Conservation (phyloP, 805 yeast species). For the Kuraishia capsulata region DNA sequence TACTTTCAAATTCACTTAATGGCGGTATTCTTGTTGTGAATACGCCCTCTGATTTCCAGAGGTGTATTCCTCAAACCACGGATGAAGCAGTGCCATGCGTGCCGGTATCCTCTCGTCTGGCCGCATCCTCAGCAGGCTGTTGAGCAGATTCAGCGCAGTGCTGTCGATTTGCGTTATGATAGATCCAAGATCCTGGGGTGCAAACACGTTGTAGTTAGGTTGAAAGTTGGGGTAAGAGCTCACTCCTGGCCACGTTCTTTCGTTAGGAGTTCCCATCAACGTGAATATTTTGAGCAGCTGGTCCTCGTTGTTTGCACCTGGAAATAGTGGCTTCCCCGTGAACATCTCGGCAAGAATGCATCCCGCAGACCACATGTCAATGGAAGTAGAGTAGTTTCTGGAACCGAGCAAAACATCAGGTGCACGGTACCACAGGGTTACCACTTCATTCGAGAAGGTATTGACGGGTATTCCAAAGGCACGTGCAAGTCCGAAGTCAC, state of each 20-base stretch:
- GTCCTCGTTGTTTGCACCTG: slow-evolving; percentile 94
- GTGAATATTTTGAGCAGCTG: slow-evolving; percentile 88
- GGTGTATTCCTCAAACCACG: slow-evolving; percentile 75
- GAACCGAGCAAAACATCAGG: slow-evolving; percentile 96
- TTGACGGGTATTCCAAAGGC: slow-evolving; percentile 98
- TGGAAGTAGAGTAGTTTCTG: slow-evolving; percentile 91
- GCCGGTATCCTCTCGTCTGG: slow-evolving; percentile 55
- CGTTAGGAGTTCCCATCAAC: slow-evolving; percentile 94
- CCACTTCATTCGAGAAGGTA: slow-evolving; percentile 96
- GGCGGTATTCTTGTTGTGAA: too few relatives aligned
- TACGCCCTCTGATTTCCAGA: background rate
- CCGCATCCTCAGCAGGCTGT: slow-evolving; percentile 49
- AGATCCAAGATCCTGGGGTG: slow-evolving; percentile 75
- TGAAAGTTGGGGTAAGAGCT: slow-evolving; percentile 82
- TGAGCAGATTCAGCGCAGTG: slow-evolving; percentile 59
- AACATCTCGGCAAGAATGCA: slow-evolving; percentile 98
- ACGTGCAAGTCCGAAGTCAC: slow-evolving; percentile 94
- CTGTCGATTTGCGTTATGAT: slow-evolving; percentile 63
- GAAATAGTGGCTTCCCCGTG: slow-evolving; percentile 94
- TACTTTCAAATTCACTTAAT: too few relatives aligned
- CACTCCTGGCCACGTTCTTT: slow-evolving; percentile 96
- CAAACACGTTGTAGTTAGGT: slow-evolving; percentile 73
- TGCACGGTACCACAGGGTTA: slow-evolving; percentile 95
- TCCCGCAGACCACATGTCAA: slow-evolving; percentile 98
- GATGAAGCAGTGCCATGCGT: slow-evolving; percentile 55